Base-by-base conservation (phyloP, 1,284 basidiomycete genomes). In the Apiotrichum veenhuisii region DNA sequence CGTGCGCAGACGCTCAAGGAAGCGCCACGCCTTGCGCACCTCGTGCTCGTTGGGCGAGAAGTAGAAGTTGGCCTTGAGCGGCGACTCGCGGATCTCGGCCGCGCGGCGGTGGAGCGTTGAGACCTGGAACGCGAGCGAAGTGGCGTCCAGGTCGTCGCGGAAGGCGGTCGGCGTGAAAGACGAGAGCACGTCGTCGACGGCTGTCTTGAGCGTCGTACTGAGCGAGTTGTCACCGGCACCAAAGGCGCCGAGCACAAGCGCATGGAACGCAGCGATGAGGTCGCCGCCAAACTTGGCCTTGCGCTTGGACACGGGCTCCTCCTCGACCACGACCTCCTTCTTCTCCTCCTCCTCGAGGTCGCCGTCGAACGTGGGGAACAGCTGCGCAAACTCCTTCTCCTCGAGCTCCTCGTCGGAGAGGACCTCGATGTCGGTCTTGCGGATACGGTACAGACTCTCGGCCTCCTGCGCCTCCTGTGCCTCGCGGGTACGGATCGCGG, bases 301-400 rank as follows among this genome's bases (percentile, higher is more conserved):
- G 37, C 49, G 23, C 44, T 45, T 47, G 10, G 45, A 36, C 12
- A 38, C 34, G 1, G 45, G 37, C 20, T 52, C 44, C 27, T 55
- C 50, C 17, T 58, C 52, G 25, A 63, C 63, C 17, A 57, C 59
- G 14, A 49, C 44, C 15, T 50, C 48, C 10, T 48, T 37, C 5
- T 40, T 33, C 17, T 61, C 54, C 22, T 57, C 56, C 45, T 66
- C 62, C 10, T 66, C 64, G 5, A 67, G 66, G 26, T 87, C 75
- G 25, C 82, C 81, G 44, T 87, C 87, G 68, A 87, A 97, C 22
- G 85, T 84, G 2, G 94, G 92, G 76, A 98, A 97, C 46, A 96
- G 74, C 3, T 82, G 76, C 25, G 84, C 77, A 71, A 96, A 91
- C 68, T 97, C 94, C 59, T 82, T 80, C 71, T 89, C 89, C 68